Conservation (phyloP, 768 basidiomycete genomes). For the Arthromyces matolae region DNA sequence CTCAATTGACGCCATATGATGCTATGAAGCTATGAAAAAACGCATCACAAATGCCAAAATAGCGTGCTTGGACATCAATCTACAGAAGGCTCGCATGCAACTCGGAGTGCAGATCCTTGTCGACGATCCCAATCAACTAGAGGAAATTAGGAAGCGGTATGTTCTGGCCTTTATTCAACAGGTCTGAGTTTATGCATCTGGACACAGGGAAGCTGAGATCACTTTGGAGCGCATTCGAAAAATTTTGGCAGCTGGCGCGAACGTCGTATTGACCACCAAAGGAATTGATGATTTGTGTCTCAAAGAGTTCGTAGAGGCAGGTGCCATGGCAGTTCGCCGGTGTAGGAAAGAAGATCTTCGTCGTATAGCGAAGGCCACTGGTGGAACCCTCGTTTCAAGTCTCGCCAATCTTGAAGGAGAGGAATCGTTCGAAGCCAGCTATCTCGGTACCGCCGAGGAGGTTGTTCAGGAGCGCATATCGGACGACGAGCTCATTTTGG, state of each 20-base stretch:
- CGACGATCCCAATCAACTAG: slow-evolving; percentile 93
- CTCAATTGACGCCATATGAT: not conserved
- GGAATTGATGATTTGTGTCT: slow-evolving; percentile 97
- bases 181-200: not conserved
- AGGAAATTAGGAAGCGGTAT: slow-evolving; percentile 91
- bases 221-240: slow-evolving; percentile 94
- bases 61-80: slow-evolving; percentile 96
- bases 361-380: slow-evolving; percentile 95
- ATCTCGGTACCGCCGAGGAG: slow-evolving; percentile 91
- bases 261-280: slow-evolving; percentile 95
- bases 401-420: slow-evolving; percentile 97
- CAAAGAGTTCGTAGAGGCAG: slow-evolving; percentile 98
- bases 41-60: slow-evolving; percentile 92
- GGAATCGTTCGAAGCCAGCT: slow-evolving; percentile 91
- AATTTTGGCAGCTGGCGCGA: slow-evolving; percentile 93
- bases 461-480: slow-evolving; percentile 95
- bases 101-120: slow-evolving; percentile 96
- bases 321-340: slow-evolving; percentile 96
- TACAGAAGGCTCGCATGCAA: slow-evolving; percentile 96
- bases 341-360: slow-evolving; percentile 97
- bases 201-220: slow-evolving; percentile 84
- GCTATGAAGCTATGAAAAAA: slow-evolving; percentile 96
- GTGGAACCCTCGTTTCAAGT: slow-evolving; percentile 88
- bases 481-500: slow-evolving; percentile 95
- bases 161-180: slow-evolving; percentile 16